Conservation (phyloP, 1,139 yeast genomes). For the Saccharomyces hybrid region DNA sequence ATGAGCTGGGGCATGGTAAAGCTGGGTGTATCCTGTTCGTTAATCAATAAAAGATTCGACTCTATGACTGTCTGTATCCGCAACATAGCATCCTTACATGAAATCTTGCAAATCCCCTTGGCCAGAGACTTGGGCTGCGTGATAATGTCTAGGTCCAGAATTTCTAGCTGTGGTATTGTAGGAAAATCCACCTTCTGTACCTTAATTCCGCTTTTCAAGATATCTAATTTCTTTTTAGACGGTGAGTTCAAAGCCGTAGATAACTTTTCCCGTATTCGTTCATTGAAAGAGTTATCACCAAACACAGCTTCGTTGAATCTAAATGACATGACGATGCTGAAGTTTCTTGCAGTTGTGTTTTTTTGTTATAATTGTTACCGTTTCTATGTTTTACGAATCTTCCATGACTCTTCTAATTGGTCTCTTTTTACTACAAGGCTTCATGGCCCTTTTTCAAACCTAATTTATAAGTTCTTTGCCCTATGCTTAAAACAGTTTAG, state of each 20-base stretch:
- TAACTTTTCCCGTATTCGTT: slow-evolving; percentile 24
- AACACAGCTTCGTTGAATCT: slow-evolving; percentile 26
- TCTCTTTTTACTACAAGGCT: background rate
- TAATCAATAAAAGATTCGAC: slow-evolving; percentile 28
- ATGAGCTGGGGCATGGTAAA: slow-evolving; percentile 30
- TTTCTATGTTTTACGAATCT: background rate
- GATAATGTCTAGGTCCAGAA: slow-evolving; percentile 29
- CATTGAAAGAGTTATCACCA: slow-evolving; percentile 29
- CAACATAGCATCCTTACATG: slow-evolving; percentile 27
- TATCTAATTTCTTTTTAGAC: slow-evolving; percentile 12
- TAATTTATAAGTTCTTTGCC: background rate
- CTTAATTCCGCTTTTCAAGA: slow-evolving; percentile 27
- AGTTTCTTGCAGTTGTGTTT: background rate
- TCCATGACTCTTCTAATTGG: background rate
- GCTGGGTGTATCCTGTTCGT: slow-evolving; percentile 24
- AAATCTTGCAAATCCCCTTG: slow-evolving; percentile 30
- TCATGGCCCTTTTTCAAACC: background rate
- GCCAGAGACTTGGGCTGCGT: slow-evolving; percentile 26
- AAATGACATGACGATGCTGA: slow-evolving; percentile 24
- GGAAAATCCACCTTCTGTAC: slow-evolving; percentile 29
- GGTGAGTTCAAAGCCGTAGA: slow-evolving; percentile 25
- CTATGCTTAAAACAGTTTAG: background rate
- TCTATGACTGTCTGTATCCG: slow-evolving; percentile 32
- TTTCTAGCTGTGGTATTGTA: slow-evolving; percentile 29
- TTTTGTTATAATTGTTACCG: background rate